Base-by-base conservation (phyloP, 1,284 basidiomycete species). In the Laetiporus sulphureus region DNA sequence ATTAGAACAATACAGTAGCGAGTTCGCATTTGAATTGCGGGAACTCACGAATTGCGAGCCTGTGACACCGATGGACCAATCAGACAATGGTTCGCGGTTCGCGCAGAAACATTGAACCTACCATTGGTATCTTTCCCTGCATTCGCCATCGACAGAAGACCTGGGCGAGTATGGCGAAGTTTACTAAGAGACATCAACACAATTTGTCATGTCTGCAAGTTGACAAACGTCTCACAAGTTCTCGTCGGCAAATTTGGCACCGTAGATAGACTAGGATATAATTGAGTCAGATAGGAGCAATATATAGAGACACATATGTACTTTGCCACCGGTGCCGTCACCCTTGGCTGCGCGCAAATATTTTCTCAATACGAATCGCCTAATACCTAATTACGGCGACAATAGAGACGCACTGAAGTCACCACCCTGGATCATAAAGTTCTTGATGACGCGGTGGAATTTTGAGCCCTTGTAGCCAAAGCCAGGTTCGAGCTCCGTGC, bases 111-210 rank as follows among this genome's bases (percentile, higher is more conserved):
- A 32, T 13, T 2, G 11, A 10, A 52, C 68, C 45, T 58, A 84
- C 85, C 88, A 52, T 91, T 91, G 5, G 88, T 91, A 59, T 90
- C 82, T 61, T 79, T 84, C 59, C 84, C 85, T 50, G 92, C 83
- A 61, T 96, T 97, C 45, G 93, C 91, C 92, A 96, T 96, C 11
- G 92, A 94, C 49, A 95, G 78, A 44, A 77, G 73, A 55, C 91
- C 92, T 42, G 87, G 79, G 32, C 75, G 79, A 51, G 87, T 86
- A 72, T 96, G 92, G 63, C 80, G 83, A 62, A 94, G 83, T 75
- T 93, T 90, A 72, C 86, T 86, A 43, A 30, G 40, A 27, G 38
- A 23, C 21, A 37, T 18, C 32, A 39, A 20, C 7, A 29, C 12
- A 13, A n/a, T n/a, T n/a, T n/a, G n/a, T 20, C 29, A 34, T 16